These are phyloP conservation scores for Lactarius psammicola DNA, from an alignment of 768 basidiomycete genomes.

Conservation along the genomic window DNA sequence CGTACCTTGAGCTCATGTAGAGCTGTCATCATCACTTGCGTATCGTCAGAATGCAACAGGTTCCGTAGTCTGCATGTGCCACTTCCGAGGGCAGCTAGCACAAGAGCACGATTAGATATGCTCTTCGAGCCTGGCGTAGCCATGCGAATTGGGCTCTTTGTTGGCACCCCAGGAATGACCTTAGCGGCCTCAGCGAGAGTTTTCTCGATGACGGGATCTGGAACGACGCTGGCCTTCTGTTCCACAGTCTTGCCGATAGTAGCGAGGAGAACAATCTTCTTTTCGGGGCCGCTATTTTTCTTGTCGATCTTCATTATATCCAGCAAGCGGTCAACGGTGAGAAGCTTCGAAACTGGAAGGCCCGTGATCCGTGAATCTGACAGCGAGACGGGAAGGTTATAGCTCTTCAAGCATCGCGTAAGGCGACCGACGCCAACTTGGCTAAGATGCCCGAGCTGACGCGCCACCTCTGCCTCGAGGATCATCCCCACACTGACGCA, in stretches of 20 bases:
- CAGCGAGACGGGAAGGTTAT: constrained; percentile 84
- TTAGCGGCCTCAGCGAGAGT: constrained; percentile 78
- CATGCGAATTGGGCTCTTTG: constrained; percentile 56
- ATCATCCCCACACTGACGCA: constrained; percentile 96
- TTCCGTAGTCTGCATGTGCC: constrained; percentile 90
- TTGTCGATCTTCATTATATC: constrained; percentile 93
- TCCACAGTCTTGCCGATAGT: constrained; percentile 92
- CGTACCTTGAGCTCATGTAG: constrained; percentile 80
- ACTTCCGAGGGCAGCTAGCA: constrained; percentile 86
- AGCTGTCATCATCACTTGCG: constrained; percentile 98
- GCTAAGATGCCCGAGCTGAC: constrained; percentile 80
- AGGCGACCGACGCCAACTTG: constrained; percentile 94
- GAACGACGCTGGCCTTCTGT: constrained; percentile 82
- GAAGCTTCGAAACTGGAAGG: constrained; percentile 64
- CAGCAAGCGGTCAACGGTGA: constrained; percentile 78
- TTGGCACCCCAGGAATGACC: constrained; percentile 68
- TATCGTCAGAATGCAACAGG: constrained; percentile 94
- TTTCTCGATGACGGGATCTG: constrained; percentile 77
- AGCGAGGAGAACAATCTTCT: constrained; percentile 91
- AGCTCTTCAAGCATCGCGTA: constrained; percentile 81
- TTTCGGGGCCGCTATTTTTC: constrained; percentile 90
- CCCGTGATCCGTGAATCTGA: constrained; percentile 73
- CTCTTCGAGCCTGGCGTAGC: constrained; percentile 95
- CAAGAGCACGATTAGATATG: constrained; percentile 90
- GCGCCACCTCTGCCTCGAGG: constrained; percentile 90